Percentiles rank a stretch among this genome's conserved stretches.
These are phyloP conservation scores for Pestalotiopsis sp. DNA, from an alignment of 2,329 filamentous ascomycete species.

Conservation along the genomic window DNA sequence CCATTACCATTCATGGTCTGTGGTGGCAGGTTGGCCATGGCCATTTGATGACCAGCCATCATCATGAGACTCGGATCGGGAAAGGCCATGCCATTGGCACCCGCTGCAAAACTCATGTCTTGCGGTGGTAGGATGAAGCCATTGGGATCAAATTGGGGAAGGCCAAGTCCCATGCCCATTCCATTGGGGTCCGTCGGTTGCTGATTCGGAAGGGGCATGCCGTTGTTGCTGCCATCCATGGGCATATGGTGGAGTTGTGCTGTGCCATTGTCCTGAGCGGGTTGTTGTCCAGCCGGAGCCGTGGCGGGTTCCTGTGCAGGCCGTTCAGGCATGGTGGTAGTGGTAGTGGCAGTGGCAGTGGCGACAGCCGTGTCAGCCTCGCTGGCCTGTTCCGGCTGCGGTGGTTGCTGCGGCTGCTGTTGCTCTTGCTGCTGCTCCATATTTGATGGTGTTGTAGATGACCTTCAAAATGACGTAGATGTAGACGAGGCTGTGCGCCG, in stretches of 20 bases:
- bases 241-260: not conserved
- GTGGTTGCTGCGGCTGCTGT: not conserved
- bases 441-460: not conserved
- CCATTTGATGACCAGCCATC: conserved; percentile 11
- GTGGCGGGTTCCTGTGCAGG: not conserved
- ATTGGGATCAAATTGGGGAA: conserved; percentile 7
- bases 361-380: not conserved
- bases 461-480: not conserved
- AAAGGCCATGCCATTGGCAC: conserved; percentile 12
- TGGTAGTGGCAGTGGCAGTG: not conserved
- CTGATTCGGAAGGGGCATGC: not conserved
- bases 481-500: not conserved
- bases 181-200: conserved; percentile 6
- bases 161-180: not conserved
- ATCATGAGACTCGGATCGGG: conserved; percentile 10
- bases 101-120: not conserved
- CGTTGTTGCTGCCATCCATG: not conserved
- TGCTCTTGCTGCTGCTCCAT: not conserved
- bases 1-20: conserved; percentile 2
- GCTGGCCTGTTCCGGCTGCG: not conserved
- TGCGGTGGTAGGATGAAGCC: conserved; percentile 11
- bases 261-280: not conserved
- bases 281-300: not conserved
- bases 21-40: not conserved
- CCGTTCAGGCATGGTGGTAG: conserved; percentile 5